Percentiles rank a stretch among this genome's conserved stretches.
Evolutionary conservation across 306 rosid genomes (phyloP).

Genomic region (Gastrolobium bilobum): DNA sequence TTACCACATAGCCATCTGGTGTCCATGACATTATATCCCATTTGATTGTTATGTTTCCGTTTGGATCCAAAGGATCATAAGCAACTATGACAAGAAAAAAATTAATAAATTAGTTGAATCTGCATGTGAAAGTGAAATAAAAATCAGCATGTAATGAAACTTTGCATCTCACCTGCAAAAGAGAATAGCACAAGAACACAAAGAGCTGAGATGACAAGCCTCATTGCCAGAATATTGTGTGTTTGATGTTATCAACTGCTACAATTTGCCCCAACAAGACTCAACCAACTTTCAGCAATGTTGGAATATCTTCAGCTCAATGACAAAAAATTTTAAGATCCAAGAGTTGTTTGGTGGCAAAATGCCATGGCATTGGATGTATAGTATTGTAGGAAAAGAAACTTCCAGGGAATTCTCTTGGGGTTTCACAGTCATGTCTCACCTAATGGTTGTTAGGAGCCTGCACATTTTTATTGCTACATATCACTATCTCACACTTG

Average conservation of each 20-base stretch:
- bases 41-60: constrained; percentile 84
- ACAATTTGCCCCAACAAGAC: not conserved
- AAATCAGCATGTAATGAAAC: constrained; percentile 9
- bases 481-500: constrained; percentile 36
- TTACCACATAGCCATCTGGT: constrained; percentile 92
- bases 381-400: constrained; percentile 43
- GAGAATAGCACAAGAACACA: constrained; percentile 61
- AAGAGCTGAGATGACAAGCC: constrained; percentile 58
- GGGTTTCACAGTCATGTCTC: constrained; percentile 45
- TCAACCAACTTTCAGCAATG: not conserved
- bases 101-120: constrained; percentile 11
- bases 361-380: constrained; percentile 33
- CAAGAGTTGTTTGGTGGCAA: constrained; percentile 6
- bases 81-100: constrained; percentile 61
- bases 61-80: constrained; percentile 97
- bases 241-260: constrained; percentile 32
- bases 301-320: constrained; percentile 35
- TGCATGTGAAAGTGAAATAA: constrained; percentile 13
- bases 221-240: constrained; percentile 54
- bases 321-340: constrained; percentile 19
- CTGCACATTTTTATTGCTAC: constrained; percentile 42
- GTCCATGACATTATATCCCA: constrained; percentile 99
- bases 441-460: constrained; percentile 73
- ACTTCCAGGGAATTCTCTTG: constrained; percentile 41
- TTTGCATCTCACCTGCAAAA: constrained; percentile 61